These are phyloP conservation scores for Fistulinella cinereoalba DNA, from an alignment of 1,284 basidiomycete species.

Conservation along the genomic window DNA sequence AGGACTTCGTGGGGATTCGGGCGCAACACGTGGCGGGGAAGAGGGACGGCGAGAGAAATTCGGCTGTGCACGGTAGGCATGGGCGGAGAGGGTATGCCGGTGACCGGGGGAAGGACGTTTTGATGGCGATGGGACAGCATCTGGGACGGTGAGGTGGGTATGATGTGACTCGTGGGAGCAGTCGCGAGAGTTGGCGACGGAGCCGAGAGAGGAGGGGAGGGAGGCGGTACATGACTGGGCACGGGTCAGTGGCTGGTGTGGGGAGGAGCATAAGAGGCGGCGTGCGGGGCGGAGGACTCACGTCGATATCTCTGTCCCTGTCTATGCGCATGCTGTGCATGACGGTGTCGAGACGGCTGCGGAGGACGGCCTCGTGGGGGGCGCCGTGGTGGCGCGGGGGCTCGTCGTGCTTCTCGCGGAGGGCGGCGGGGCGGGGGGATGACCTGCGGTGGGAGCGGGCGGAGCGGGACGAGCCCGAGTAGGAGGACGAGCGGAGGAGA, in stretches of 20 bases:
- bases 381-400: constrained; percentile 32
- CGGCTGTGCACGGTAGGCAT: constrained; percentile 6
- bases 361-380: constrained; percentile 55
- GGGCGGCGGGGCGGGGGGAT: constrained; percentile 8
- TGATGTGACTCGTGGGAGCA: constrained; percentile 30
- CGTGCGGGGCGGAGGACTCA: constrained; percentile 17
- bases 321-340: constrained; percentile 36
- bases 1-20: constrained; percentile 18
- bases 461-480: constrained; percentile 31
- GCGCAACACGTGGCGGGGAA: constrained; percentile 7
- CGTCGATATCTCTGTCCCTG: constrained; percentile 23
- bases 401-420: constrained; percentile 24
- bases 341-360: constrained; percentile 54
- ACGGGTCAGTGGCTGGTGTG: constrained; percentile 17
- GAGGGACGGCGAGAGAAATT: constrained; percentile 5
- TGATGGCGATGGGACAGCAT: neutral
- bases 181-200: constrained; percentile 25
- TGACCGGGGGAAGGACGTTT: constrained; percentile 4
- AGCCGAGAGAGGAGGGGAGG: constrained; percentile 32
- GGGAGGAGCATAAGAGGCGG: constrained; percentile 9
- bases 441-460: constrained; percentile 14
- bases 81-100: constrained; percentile 12
- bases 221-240: constrained; percentile 25
- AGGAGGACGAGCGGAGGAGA: constrained; percentile 30
- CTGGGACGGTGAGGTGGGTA: constrained; percentile 15